Evolutionary conservation across 2,329 filamentous ascomycete species (phyloP).

Genomic region (Amylocarpus encephaloides): DNA sequence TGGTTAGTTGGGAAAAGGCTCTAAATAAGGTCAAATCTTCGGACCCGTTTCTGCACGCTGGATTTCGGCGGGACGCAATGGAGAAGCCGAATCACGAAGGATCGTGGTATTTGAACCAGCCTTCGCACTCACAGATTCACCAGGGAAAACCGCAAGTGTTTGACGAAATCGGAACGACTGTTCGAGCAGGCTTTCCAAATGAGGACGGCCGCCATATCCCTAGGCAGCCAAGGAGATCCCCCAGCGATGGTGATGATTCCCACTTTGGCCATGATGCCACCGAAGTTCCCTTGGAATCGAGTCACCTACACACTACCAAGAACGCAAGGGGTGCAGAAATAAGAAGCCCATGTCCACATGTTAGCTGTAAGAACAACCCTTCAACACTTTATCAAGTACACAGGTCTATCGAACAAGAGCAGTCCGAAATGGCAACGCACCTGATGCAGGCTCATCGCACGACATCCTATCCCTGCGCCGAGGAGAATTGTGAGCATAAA

Average conservation of each 20-base stretch:
- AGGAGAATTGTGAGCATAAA: constrained; percentile 18
- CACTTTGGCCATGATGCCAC: background rate
- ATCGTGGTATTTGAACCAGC: constrained; percentile 2
- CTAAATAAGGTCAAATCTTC: constrained; percentile 23
- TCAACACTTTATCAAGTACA: constrained; percentile 18
- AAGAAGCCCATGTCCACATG: constrained; percentile 22
- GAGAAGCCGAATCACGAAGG: constrained; percentile 5
- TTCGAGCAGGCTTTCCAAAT: background rate
- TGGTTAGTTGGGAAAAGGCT: constrained; percentile 29
- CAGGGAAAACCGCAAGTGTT: background rate
- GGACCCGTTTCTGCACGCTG: constrained; percentile 26
- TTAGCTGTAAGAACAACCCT: constrained; percentile 16
- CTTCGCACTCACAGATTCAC: background rate
- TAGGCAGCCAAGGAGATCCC: background rate
- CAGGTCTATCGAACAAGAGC: constrained; percentile 18
- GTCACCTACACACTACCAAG: background rate
- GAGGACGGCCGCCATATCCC: background rate
- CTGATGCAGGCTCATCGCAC: constrained; percentile 22
- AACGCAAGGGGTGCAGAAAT: background rate
- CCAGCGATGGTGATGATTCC: background rate
- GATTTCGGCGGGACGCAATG: constrained; percentile 22
- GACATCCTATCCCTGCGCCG: constrained; percentile 26
- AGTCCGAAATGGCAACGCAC: constrained; percentile 25
- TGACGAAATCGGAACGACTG: background rate
- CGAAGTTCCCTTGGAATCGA: background rate